Evolutionary conservation across 2,329 filamentous ascomycete genomes (phyloP).

Genomic region (Colletotrichum lindemuthianum): DNA sequence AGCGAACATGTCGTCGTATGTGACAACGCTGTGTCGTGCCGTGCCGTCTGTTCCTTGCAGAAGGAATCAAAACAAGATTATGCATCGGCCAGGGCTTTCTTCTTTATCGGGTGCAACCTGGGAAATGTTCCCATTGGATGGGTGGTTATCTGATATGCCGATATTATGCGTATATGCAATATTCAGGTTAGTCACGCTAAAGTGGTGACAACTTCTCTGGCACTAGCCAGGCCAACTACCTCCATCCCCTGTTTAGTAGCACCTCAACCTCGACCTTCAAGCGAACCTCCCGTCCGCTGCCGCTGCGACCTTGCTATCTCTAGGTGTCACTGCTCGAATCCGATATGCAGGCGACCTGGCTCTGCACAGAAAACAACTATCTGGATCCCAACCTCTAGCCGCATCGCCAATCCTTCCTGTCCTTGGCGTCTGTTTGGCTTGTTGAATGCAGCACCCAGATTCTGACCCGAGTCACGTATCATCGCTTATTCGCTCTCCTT

Average conservation of each 20-base stretch:
- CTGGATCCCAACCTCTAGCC: conserved; percentile 10
- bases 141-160: no score
- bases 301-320: no score
- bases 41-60: conserved; percentile 5
- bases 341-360: conserved; percentile 4
- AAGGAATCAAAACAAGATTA: no score
- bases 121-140: no score
- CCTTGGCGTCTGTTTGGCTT: conserved; percentile 21
- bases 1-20: background rate
- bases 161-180: background rate
- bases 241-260: no score
- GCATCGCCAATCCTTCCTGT: conserved; percentile 3
- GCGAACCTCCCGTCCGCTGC: background rate
- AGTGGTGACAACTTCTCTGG: no score
- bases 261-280: background rate
- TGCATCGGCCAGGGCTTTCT: no score
- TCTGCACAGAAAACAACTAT: conserved; percentile 9
- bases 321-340: background rate
- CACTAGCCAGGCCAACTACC: no score
- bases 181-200: background rate
- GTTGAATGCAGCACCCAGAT: conserved; percentile 3
- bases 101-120: no score
- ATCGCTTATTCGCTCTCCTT: conserved; percentile 6
- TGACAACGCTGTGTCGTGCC: background rate
- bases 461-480: conserved; percentile 7